Evolutionary conservation across 2,329 filamentous ascomycete genomes (phyloP).

Genomic region (Erysiphe pulchra): DNA sequence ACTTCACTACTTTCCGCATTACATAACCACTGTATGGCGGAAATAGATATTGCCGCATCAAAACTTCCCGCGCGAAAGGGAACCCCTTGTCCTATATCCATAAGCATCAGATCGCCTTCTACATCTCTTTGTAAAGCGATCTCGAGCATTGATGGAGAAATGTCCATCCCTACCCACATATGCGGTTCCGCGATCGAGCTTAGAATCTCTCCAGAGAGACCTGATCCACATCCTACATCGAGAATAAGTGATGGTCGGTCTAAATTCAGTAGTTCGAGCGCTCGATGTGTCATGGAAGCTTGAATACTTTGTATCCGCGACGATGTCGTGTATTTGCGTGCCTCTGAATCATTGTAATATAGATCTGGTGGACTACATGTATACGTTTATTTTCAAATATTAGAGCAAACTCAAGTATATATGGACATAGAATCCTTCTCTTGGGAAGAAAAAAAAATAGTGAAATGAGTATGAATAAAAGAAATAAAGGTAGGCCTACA

Average conservation of each 20-base stretch:
- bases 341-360: slow-evolving; percentile 90
- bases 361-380: slow-evolving; percentile 59
- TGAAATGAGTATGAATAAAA: not conserved
- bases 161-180: slow-evolving; percentile 92
- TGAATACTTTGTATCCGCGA: slow-evolving; percentile 93
- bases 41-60: slow-evolving; percentile 85
- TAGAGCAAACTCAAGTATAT: too few relatives aligned
- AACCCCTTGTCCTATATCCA: slow-evolving; percentile 85
- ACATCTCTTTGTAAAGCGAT: slow-evolving; percentile 77
- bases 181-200: slow-evolving; percentile 64
- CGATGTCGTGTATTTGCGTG: slow-evolving; percentile 89
- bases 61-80: slow-evolving; percentile 83
- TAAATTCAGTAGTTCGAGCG: slow-evolving; percentile 74
- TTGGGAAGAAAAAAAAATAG: not conserved
- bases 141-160: slow-evolving; percentile 89
- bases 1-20: slow-evolving; percentile 82
- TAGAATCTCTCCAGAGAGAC: slow-evolving; percentile 81
- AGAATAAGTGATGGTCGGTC: slow-evolving; percentile 62
- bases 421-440: too few relatives aligned
- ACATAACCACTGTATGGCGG: slow-evolving; percentile 94
- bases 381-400: not conserved
- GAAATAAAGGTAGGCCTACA: slow-evolving; percentile 29
- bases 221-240: slow-evolving; percentile 89
- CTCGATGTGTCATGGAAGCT: slow-evolving; percentile 77
- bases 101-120: slow-evolving; percentile 78